Evolutionary conservation across 2,329 filamentous ascomycete genomes (phyloP).

Genomic region (Nothopassalora personata): DNA sequence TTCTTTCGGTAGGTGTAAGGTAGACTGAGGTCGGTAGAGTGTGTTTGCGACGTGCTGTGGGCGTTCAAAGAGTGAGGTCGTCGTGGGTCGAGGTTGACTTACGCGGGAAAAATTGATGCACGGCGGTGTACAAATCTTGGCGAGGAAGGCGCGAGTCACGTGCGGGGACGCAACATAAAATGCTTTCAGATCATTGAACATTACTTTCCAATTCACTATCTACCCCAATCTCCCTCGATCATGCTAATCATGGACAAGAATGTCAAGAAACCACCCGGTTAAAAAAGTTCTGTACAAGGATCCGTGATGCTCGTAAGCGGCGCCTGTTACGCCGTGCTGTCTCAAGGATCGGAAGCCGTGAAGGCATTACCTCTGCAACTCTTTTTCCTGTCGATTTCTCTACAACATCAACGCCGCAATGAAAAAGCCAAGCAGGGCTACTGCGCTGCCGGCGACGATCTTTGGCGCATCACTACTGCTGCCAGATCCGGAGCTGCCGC

Average conservation of each 20-base stretch:
- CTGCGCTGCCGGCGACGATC: conserved; percentile 33
- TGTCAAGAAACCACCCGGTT: conserved; percentile 1
- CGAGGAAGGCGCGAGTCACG: neutral
- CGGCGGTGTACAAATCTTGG: conserved; percentile 2
- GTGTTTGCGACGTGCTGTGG: conserved; percentile 3
- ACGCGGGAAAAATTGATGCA: neutral
- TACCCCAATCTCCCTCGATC: conserved; percentile 10
- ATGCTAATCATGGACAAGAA: conserved; percentile 16
- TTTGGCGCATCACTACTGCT: conserved; percentile 27
- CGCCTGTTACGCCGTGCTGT: conserved; percentile 8
- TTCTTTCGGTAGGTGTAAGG: conserved; percentile 43
- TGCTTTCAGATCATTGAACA: conserved; percentile 3
- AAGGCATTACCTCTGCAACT: conserved; percentile 12
- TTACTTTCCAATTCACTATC: conserved; percentile 8
- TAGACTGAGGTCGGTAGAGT: conserved; percentile 1
- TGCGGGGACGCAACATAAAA: neutral
- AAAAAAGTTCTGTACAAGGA: conserved; percentile 15
- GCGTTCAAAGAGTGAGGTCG: neutral
- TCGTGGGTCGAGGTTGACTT: neutral
- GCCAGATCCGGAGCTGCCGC: conserved; percentile 25
- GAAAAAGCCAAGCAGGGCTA: conserved; percentile 36
- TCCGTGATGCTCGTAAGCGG: conserved; percentile 1
- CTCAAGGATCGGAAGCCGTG: conserved; percentile 17
- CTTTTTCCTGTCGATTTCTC: conserved; percentile 3
- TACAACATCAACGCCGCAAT: conserved; percentile 34